Base-by-base conservation (phyloP, 2,329 filamentous ascomycete species). In the Botrytis squamosa region DNA sequence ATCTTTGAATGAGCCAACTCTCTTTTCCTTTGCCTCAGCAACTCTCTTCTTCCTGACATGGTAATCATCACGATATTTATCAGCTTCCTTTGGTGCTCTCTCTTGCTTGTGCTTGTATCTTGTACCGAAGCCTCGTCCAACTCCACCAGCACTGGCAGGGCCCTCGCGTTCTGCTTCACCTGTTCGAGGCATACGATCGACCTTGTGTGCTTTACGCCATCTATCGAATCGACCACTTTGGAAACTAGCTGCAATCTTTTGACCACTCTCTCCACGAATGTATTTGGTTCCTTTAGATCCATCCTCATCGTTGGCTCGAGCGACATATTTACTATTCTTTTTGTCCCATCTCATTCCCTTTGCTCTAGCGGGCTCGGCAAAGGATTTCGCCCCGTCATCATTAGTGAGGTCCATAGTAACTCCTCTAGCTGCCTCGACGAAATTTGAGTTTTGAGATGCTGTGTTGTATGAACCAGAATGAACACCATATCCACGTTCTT, bases 171-270 rank as follows among this genome's bases (percentile, higher is more conserved):
- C 96, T 63, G 87, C 83, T 83, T 98, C 95, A 76, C 97, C 96
- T 49, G 95, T 92, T 62, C 91, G 88, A 16, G 95, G 95, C 80
- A 97, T 83, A 29, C 90, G 88, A 73, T 90, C 90, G 65, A 98
- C 86, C 77, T 93, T 92, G 84, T 98, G 93, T 33, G 92, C 90
- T 81, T 92, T 94, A 82, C 91, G 92, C 97, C 96, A 99, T 77
- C 88, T 89, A 81, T 98, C 95, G 85, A 97, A 99, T 64, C 95
- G 91, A 52, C 97, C 96, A 82, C 92, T 95, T 81, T 95, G 91
- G 89, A 99, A 98, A 75, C 88, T 92, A 64, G 96, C 94, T 1
- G 96, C 94, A 79, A 99, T 98, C 86, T 98, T 98, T 85, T 95
- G 93, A 72, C 96, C 96, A 80, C 90, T 93, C 84, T 99, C 96